These are phyloP conservation scores for Castanea sativa DNA, from an alignment of 306 rosid species.

Conservation along the genomic window DNA sequence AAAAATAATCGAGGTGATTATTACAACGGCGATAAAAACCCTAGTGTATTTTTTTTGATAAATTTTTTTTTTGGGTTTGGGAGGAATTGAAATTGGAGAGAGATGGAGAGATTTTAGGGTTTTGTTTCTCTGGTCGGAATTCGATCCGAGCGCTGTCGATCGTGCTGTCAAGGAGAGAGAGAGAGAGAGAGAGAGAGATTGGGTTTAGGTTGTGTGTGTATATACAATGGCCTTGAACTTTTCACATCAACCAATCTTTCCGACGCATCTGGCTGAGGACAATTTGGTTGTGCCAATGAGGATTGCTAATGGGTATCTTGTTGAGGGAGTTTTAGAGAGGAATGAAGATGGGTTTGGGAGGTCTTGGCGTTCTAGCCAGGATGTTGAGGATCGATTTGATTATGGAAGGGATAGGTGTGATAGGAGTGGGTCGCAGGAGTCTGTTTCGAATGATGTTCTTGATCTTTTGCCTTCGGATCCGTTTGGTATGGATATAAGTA, in stretches of 20 bases:
- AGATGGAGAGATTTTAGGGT: slow-evolving; percentile 17
- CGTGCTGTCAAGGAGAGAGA: slow-evolving; percentile 39
- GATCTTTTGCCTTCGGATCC: slow-evolving; percentile 95
- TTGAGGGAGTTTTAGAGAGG: slow-evolving; percentile 56
- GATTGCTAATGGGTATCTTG: slow-evolving; percentile 55
- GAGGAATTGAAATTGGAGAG: too few relatives aligned
- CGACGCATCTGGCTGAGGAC: slow-evolving; percentile 42
- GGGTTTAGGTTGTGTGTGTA: slow-evolving; percentile 4
- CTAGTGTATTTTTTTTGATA: slow-evolving; percentile 22
- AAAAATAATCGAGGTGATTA: slow-evolving; percentile 9
- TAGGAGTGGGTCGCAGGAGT: slow-evolving; percentile 53
- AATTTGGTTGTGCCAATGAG: slow-evolving; percentile 53
- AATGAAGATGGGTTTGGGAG: slow-evolving; percentile 49
- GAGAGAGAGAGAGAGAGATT: slow-evolving; percentile 17
- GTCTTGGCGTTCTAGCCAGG: slow-evolving; percentile 46
- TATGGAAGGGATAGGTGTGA: slow-evolving; percentile 61
- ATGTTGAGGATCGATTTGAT: slow-evolving; percentile 58
- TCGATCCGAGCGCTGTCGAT: slow-evolving; percentile 64
- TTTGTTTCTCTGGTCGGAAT: slow-evolving; percentile 34
- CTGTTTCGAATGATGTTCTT: slow-evolving; percentile 65
- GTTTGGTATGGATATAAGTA: slow-evolving; percentile 69
- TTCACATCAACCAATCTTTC: slow-evolving; percentile 41
- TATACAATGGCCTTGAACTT: slow-evolving; percentile 57
- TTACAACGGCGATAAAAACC: slow-evolving; percentile 42
- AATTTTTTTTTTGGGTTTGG: background rate